Evolutionary conservation across 768 basidiomycete genomes (phyloP).

Genomic region (Xerocomus potaroensis): DNA sequence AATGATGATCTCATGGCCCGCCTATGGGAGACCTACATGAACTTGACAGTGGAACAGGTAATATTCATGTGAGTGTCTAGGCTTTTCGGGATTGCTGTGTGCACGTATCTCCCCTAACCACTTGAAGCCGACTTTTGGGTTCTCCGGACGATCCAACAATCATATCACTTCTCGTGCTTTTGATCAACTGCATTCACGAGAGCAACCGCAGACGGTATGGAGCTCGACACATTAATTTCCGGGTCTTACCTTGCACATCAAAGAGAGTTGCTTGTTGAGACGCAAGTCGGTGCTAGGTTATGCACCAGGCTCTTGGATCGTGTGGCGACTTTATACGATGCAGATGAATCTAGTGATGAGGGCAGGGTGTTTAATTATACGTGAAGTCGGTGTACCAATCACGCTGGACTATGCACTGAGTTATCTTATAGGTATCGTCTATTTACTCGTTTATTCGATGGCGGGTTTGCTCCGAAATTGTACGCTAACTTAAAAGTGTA

Average conservation of each 20-base stretch:
- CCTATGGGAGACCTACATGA: constrained; percentile 63
- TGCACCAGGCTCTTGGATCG: constrained; percentile 66
- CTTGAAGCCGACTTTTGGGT: constrained; percentile 51
- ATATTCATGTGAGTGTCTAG: constrained; percentile 64
- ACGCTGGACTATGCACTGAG: constrained; percentile 7
- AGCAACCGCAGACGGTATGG: constrained; percentile 55
- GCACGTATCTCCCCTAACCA: constrained; percentile 7
- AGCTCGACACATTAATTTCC: constrained; percentile 5
- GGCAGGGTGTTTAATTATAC: constrained; percentile 74
- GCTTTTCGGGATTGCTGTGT: neutral
- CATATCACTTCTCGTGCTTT: constrained; percentile 60
- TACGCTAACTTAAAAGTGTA: constrained; percentile 62
- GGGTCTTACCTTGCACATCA: constrained; percentile 2
- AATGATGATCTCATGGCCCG: constrained; percentile 54
- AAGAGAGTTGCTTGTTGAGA: constrained; percentile 48
- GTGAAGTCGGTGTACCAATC: constrained; percentile 35
- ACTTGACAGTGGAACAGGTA: constrained; percentile 66
- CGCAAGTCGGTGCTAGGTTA: constrained; percentile 57
- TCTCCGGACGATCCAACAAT: constrained; percentile 62
- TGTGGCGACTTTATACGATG: constrained; percentile 68
- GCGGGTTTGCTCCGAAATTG: constrained; percentile 52
- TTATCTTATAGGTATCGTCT: constrained; percentile 53
- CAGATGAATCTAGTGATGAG: constrained; percentile 57
- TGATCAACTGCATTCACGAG: constrained; percentile 66
- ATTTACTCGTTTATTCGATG: constrained; percentile 59